phyloP scores from a whole-genome alignment of 148 eudicot species.

The Oxyria digyna region DNA sequence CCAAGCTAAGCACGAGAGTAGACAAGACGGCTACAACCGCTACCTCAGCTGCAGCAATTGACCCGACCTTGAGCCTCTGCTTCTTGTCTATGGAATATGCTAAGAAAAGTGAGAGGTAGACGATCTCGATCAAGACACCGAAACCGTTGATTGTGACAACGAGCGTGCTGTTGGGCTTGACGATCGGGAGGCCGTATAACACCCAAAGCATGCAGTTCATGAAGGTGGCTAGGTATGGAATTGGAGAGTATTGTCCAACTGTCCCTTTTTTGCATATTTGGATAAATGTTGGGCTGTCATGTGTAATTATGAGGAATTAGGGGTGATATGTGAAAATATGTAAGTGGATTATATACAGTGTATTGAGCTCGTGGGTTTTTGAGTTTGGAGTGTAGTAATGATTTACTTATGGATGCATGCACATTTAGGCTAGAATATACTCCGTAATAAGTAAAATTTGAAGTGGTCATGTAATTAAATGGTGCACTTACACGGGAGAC shows the following conservation, averaged over 20 bases:
- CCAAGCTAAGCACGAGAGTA: constrained; percentile 31
- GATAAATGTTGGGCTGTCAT: constrained; percentile 56
- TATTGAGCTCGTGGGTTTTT: no score
- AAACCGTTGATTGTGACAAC: constrained; percentile 75
- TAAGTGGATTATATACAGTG: no score
- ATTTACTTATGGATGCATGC: no score
- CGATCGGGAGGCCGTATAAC: constrained; percentile 74
- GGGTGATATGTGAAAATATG: neutral
- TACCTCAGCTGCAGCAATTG: constrained; percentile 34
- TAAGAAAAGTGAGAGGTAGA: constrained; percentile 46
- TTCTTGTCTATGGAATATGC: constrained; percentile 28
- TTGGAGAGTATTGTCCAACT: constrained; percentile 72
- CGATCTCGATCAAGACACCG: constrained; percentile 48
- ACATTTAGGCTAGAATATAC: no score
- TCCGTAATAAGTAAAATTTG: no score
- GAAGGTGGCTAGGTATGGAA: constrained; percentile 78
- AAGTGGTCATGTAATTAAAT: no score
- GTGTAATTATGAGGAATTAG: neutral
- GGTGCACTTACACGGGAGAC: constrained; percentile 50
- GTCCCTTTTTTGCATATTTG: constrained; percentile 62
- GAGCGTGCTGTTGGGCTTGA: constrained; percentile 64
- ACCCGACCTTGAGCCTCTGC: constrained; percentile 31
- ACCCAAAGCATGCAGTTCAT: constrained; percentile 85
- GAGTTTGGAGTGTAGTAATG: no score
- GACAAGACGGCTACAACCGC: constrained; percentile 30